A percentile compares a stretch with the other conserved stretches of the same genome.
These are phyloP conservation scores for Haberlea rhodopensis DNA, from an alignment of 257 asterid genomes.

Conservation along the genomic window DNA sequence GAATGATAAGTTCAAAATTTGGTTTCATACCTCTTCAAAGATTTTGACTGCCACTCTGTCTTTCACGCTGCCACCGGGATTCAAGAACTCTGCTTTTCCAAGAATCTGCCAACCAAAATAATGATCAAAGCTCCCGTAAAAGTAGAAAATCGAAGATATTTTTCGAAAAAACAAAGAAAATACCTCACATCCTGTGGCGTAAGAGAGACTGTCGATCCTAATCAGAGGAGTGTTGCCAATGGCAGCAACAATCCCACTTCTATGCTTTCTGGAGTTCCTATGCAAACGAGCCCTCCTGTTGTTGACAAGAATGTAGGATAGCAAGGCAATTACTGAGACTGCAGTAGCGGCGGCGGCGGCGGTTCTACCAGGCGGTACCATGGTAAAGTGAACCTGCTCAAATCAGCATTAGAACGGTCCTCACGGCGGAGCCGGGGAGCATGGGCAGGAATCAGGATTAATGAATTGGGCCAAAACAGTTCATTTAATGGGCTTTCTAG, in stretches of 20 bases:
- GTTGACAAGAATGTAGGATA: slow-evolving; percentile 47
- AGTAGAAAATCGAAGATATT: background rate
- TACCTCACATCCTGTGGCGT: slow-evolving; percentile 93
- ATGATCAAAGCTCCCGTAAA: background rate
- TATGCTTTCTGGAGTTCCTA: slow-evolving; percentile 32
- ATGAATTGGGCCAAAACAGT: slow-evolving; percentile 10
- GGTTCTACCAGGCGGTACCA: slow-evolving; percentile 56
- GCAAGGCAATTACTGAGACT: slow-evolving; percentile 45
- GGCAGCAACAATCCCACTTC: slow-evolving; percentile 78
- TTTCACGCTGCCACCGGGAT: slow-evolving; percentile 97
- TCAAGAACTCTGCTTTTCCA: slow-evolving; percentile 94
- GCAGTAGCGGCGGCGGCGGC: slow-evolving; percentile 55
- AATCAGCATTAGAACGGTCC: slow-evolving; percentile 5
- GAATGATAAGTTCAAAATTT: background rate
- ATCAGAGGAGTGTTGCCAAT: slow-evolving; percentile 91
- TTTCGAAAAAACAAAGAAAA: background rate
- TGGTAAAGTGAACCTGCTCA: slow-evolving; percentile 14
- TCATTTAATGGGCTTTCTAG: background rate
- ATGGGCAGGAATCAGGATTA: background rate
- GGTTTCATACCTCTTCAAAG: slow-evolving; percentile 67
- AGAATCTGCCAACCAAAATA: slow-evolving; percentile 50
- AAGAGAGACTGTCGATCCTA: slow-evolving; percentile 85
- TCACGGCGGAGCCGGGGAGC: background rate
- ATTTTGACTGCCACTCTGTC: slow-evolving; percentile 91
- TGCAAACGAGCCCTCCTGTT: slow-evolving; percentile 32